These are phyloP conservation scores for Hyaloperonospora arabidopsidis DNA, from an alignment of 352 stramenopile genomes.

Conservation along the genomic window DNA sequence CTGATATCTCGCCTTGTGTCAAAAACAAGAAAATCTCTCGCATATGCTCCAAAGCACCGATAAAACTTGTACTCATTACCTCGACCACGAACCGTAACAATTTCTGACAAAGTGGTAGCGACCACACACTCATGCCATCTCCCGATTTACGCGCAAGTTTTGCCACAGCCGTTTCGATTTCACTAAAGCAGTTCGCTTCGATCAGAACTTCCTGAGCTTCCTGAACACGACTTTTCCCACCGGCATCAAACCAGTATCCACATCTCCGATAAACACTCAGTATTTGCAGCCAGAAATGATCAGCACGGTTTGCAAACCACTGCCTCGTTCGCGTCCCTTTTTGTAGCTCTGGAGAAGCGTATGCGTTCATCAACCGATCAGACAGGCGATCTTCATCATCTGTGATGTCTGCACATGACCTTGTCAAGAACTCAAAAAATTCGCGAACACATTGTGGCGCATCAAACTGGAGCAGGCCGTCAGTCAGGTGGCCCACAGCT, in stretches of 20 bases:
- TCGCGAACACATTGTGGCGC: slow-evolving; percentile 13
- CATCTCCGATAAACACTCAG: slow-evolving; percentile 27
- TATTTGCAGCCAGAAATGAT: slow-evolving; percentile 27
- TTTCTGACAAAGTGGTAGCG: slow-evolving; percentile 15
- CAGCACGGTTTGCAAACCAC: slow-evolving; percentile 7
- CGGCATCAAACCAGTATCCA: slow-evolving; percentile 39
- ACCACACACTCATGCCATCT: not conserved
- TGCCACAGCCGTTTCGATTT: slow-evolving; percentile 16
- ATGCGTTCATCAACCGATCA: not conserved
- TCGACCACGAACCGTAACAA: slow-evolving; percentile 52
- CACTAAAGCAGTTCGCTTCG: slow-evolving; percentile 23
- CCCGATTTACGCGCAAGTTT: not conserved
- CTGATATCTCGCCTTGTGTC: not conserved
- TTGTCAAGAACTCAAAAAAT: slow-evolving; percentile 21
- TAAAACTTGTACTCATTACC: slow-evolving; percentile 37
- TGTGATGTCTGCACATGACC: not conserved
- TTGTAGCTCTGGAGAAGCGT: not conserved
- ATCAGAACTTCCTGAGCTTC: slow-evolving; percentile 42
- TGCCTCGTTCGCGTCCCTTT: not conserved
- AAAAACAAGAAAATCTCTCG: slow-evolving; percentile 20
- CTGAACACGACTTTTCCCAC: slow-evolving; percentile 20
- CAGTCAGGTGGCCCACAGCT: not conserved
- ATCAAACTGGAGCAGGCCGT: slow-evolving; percentile 3
- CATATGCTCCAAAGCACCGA: slow-evolving; percentile 48
- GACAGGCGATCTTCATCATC: slow-evolving; percentile 3